Conservation (phyloP, 352 stramenopile genomes). For the Pythium guiyangense region DNA sequence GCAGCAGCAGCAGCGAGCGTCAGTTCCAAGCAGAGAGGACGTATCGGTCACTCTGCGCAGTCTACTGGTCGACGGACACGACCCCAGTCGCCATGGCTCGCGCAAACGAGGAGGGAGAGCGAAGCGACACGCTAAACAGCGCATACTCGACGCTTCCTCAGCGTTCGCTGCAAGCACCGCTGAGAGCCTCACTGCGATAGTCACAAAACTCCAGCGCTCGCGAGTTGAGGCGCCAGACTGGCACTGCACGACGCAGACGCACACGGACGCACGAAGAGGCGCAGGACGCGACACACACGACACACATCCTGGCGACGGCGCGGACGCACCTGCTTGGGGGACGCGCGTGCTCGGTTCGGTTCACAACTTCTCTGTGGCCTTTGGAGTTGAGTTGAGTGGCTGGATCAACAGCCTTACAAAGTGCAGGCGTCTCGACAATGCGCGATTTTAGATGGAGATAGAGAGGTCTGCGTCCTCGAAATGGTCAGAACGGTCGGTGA, state of each 20-base stretch:
- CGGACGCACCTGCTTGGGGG: slow-evolving; percentile 12
- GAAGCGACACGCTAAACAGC: slow-evolving; percentile 5
- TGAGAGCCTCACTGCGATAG: background rate
- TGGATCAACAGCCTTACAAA: slow-evolving; percentile 17
- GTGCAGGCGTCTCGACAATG: slow-evolving; percentile 1
- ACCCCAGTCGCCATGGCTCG: background rate
- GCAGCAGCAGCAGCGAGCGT: no score
- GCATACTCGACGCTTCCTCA: no score
- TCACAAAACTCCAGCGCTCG: slow-evolving; percentile 1
- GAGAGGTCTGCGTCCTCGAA: no score
- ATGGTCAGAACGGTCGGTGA: no score
- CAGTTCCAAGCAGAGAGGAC: no score
- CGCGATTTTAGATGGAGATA: background rate
- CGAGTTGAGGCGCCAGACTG: background rate
- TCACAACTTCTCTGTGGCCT: slow-evolving; percentile 14
- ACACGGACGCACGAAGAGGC: background rate
- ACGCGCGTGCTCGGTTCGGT: background rate
- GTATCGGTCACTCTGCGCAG: background rate
- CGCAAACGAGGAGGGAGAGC: background rate
- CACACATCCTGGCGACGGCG: background rate
- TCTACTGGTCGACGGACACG: background rate
- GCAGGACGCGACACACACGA: background rate
- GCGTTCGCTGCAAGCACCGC: slow-evolving; percentile 1
- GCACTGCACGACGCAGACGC: background rate
- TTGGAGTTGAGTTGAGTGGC: slow-evolving; percentile 8